Conservation (phyloP, 2,329 filamentous ascomycete genomes). For the Alternaria triticimaculans region DNA sequence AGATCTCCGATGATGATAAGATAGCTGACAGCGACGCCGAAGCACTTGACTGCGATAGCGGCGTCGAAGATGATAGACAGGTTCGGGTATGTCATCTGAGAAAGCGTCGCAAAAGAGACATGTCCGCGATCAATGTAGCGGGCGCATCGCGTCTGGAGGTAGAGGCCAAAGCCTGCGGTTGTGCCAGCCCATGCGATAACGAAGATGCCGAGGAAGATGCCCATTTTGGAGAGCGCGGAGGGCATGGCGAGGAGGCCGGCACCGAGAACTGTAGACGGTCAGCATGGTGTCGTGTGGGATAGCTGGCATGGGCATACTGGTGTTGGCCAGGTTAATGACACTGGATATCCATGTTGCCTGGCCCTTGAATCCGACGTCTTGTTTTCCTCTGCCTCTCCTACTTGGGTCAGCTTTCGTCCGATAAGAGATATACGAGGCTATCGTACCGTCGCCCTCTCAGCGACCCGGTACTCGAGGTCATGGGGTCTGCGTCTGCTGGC, state of each 20-base stretch:
- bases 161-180: constrained; percentile 89
- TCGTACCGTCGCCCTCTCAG: constrained; percentile 47
- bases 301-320: constrained; percentile 66
- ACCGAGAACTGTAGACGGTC: constrained; percentile 73
- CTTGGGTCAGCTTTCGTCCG: constrained; percentile 27
- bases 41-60: constrained; percentile 97
- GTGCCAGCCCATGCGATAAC: constrained; percentile 91
- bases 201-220: constrained; percentile 81
- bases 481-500: constrained; percentile 48
- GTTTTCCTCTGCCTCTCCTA: constrained; percentile 68
- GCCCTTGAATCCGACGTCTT: constrained; percentile 71
- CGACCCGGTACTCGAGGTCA: constrained; percentile 52
- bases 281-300: constrained; percentile 6
- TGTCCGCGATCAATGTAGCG: constrained; percentile 89
- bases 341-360: constrained; percentile 89
- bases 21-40: constrained; percentile 96
- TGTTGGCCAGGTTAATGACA: constrained; percentile 94
- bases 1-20: constrained; percentile 98
- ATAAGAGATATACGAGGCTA: neutral
- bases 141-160: constrained; percentile 91
- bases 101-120: constrained; percentile 94
- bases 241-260: constrained; percentile 95
- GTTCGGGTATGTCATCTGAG: constrained; percentile 95
- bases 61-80: constrained; percentile 94
- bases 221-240: constrained; percentile 94